Percentiles rank a stretch among this genome's conserved stretches.
These are phyloP conservation scores for Teratosphaeria epicoccoides DNA, from an alignment of 2,329 filamentous ascomycete genomes.

Conservation along the genomic window DNA sequence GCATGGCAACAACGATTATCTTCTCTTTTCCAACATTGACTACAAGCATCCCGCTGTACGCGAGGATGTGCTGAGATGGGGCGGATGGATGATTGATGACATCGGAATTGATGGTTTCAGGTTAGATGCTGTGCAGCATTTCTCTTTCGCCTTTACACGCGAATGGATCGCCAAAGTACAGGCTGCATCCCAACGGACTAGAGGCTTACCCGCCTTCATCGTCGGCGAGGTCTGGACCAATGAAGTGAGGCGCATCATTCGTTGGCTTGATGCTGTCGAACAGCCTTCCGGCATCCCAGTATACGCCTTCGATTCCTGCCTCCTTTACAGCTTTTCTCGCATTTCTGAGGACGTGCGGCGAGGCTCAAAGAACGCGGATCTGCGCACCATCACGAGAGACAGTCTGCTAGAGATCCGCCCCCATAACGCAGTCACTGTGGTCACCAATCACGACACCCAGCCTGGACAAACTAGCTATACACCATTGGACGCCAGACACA, in stretches of 20 bases:
- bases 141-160: conserved; percentile 54
- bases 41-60: conserved; percentile 54
- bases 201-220: conserved; percentile 46
- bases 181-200: conserved; percentile 27
- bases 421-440: conserved; percentile 42
- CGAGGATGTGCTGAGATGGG: conserved; percentile 56
- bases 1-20: conserved; percentile 56
- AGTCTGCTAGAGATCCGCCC: conserved; percentile 15
- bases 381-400: conserved; percentile 35
- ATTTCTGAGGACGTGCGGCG: conserved; percentile 39
- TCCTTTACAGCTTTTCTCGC: conserved; percentile 56
- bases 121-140: conserved; percentile 64
- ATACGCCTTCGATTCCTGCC: conserved; percentile 56
- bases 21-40: conserved; percentile 65
- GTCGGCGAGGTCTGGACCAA: conserved; percentile 62
- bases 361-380: conserved; percentile 43
- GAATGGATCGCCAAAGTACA: conserved; percentile 53
- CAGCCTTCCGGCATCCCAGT: conserved; percentile 33
- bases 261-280: conserved; percentile 42
- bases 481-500: conserved; percentile 56
- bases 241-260: conserved; percentile 44
- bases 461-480: conserved; percentile 53
- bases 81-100: conserved; percentile 53
- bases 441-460: conserved; percentile 63
- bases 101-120: conserved; percentile 55